A percentile compares a stretch with the other conserved stretches of the same genome.
phyloP scores from a whole-genome alignment of 257 asterid genomes.

The Fraxinus anomala region DNA sequence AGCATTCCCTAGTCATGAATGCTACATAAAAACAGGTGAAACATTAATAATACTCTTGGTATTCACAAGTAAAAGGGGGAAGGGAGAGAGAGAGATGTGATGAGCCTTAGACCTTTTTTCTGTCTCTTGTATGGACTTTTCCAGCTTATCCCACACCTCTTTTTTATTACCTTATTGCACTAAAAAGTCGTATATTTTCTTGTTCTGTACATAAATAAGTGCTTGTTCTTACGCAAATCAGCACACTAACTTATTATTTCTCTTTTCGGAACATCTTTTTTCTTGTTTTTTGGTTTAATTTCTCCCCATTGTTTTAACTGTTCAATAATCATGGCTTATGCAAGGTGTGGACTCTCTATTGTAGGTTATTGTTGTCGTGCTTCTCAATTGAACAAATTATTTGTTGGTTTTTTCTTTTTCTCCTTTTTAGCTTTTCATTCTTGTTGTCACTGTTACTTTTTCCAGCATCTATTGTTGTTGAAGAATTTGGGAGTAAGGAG shows the following conservation, averaged over 20 bases:
- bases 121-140: slow-evolving; percentile 17
- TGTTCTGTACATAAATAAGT: not conserved
- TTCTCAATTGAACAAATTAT: slow-evolving; percentile 11
- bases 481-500: slow-evolving; percentile 78
- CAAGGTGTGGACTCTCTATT: slow-evolving; percentile 1
- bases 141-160: slow-evolving; percentile 14
- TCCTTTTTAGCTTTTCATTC: slow-evolving; percentile 22
- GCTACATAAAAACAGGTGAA: slow-evolving; percentile 92
- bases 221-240: slow-evolving; percentile 18
- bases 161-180: slow-evolving; percentile 17
- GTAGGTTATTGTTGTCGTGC: slow-evolving; percentile 16
- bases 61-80: slow-evolving; percentile 13
- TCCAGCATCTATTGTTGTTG: slow-evolving; percentile 77
- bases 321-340: slow-evolving; percentile 6
- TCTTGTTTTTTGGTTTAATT: not conserved
- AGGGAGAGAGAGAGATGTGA: not conserved
- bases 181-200: not conserved
- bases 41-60: slow-evolving; percentile 25
- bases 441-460: slow-evolving; percentile 32
- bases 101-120: slow-evolving; percentile 13
- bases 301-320: slow-evolving; percentile 7
- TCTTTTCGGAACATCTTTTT: not conserved
- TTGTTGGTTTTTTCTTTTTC: not conserved
- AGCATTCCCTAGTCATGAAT: slow-evolving; percentile 72
- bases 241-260: not conserved